Evolutionary conservation across 179 eudicot genomes (phyloP).

Genomic region (Carnegiea gigantea): DNA sequence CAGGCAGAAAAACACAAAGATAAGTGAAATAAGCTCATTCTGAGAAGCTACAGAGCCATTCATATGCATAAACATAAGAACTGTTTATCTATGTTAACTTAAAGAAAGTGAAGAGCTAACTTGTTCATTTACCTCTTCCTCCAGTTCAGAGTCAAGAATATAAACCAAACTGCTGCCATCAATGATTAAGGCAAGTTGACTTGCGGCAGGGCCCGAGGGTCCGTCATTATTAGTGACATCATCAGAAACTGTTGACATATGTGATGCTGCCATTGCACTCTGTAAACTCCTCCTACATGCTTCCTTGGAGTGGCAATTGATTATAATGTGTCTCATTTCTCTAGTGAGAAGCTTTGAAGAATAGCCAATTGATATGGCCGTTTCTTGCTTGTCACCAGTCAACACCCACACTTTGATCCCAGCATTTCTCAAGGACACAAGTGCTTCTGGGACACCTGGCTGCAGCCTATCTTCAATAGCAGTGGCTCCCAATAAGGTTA

Average conservation of each 20-base stretch:
- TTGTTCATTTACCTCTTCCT: constrained; percentile 62
- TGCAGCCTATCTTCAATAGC: constrained; percentile 97
- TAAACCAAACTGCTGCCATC: constrained; percentile 97
- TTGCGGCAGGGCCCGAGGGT: constrained; percentile 24
- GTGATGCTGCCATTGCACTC: constrained; percentile 44
- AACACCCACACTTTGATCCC: constrained; percentile 97
- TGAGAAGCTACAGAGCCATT: no score
- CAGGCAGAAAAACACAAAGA: constrained; percentile 13
- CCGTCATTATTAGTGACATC: constrained; percentile 30
- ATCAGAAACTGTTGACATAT: constrained; percentile 32
- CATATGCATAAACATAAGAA: neutral
- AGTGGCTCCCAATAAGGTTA: constrained; percentile 74
- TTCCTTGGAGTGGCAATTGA: constrained; percentile 69
- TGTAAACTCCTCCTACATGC: constrained; percentile 65
- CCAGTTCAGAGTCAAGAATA: constrained; percentile 90
- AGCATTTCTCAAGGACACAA: constrained; percentile 81
- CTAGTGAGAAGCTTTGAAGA: constrained; percentile 83
- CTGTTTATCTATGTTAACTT: neutral
- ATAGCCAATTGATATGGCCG: constrained; percentile 95
- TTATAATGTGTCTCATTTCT: constrained; percentile 71
- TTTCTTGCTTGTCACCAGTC: constrained; percentile 99
- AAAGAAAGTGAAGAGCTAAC: neutral
- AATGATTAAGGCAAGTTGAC: constrained; percentile 70
- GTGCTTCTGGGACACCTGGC: constrained; percentile 94
- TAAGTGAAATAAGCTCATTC: constrained; percentile 1